Conservation (phyloP, 768 basidiomycete species). For the Hericium rajendrae region DNA sequence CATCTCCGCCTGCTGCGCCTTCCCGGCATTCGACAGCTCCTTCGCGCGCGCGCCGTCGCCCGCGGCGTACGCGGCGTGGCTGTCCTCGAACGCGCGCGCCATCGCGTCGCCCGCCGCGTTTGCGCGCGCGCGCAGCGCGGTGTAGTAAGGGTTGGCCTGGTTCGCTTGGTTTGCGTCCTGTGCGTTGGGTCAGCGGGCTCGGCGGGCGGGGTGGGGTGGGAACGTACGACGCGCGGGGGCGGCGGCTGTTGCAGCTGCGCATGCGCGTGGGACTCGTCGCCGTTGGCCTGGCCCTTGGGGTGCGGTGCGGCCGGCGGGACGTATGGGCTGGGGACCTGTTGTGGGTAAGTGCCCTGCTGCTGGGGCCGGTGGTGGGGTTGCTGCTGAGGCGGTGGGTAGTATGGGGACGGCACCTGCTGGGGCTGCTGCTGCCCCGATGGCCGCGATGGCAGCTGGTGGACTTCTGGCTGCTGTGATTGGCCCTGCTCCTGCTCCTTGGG, state of each 20-base stretch:
- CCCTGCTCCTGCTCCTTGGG: neutral
- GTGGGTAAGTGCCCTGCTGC: conserved; percentile 5
- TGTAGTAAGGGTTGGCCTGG: conserved; percentile 62
- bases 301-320: conserved; percentile 5
- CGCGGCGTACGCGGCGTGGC: conserved; percentile 64
- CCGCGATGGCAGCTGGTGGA: neutral
- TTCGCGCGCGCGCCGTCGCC: conserved; percentile 50
- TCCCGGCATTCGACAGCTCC: conserved; percentile 70
- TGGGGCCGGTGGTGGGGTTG: neutral
- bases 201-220: neutral
- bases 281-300: conserved; percentile 8
- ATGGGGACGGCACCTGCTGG: neutral
- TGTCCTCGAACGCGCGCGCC: conserved; percentile 57
- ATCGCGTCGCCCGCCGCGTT: conserved; percentile 73
- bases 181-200: neutral
- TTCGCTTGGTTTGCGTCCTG: conserved; percentile 54
- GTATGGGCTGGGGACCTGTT: conserved; percentile 4
- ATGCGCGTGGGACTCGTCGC: conserved; percentile 9
- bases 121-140: conserved; percentile 62
- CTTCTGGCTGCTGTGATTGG: neutral
- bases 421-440: conserved; percentile 7
- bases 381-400: conserved; percentile 5
- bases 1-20: conserved; percentile 71
- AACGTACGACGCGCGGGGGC: conserved; percentile 5
- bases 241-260: neutral